Base-by-base conservation (phyloP, 2,329 filamentous ascomycete genomes). In the Aspergillus sp. region DNA sequence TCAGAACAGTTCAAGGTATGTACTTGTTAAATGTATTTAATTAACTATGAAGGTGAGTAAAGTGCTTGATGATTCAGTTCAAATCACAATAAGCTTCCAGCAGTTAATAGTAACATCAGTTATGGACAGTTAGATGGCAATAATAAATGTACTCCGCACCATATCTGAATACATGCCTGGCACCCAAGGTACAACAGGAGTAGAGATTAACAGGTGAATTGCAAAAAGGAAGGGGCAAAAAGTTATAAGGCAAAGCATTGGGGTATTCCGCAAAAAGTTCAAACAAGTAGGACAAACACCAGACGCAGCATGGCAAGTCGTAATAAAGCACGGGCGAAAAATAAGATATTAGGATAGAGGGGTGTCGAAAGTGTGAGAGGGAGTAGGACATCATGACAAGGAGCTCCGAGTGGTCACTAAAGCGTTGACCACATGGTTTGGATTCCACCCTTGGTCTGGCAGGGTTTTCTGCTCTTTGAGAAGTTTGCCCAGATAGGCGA, bases 401-500 rank as follows among this genome's bases (percentile, higher is more conserved):
- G 53, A 48, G 34, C 44, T 43, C 6, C 50, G 52, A 5, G 52
- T 34, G 28, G 71, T 83, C 42, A 93, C 79, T 46, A 93, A 72
- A 19, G 85, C 89, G 61, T 90, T 93, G 43, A 95, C 69, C 30
- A 93, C 73, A 59, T 93, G 78, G 31, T 82, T 86, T 48, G 78
- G 75, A 55, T 82, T 79, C 86, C 88, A 95, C 39, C 85, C 86
- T 54, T 93, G 85, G 3, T 77, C 76, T 36, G 73, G 65, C 12
- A 95, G 65, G 1, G 83, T 76, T 13, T 78, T 62, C 42, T 76
- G 75, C 51, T 91, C 87, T 51, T 83, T 82, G 37, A 95, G 76
- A 40, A 90, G 79, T 61, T 83, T 88, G 53, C 90, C 90, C 66
- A 93, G 77, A 63, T 95, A 94, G 13, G 82, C 83, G 46, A 95